Evolutionary conservation across 257 asterid species (phyloP).

Genomic region (Solanum appendiculatum): DNA sequence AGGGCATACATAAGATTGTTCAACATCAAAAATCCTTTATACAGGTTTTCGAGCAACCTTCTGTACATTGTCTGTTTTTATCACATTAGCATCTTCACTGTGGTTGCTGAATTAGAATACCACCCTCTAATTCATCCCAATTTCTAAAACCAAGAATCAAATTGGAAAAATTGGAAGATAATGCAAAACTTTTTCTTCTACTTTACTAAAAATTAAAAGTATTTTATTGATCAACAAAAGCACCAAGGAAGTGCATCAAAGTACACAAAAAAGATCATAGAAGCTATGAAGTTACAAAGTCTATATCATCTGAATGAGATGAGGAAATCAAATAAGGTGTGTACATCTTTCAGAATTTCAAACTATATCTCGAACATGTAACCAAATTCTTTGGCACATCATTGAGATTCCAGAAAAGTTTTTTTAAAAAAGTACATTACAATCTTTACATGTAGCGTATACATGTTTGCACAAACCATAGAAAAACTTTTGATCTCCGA

Average conservation of each 20-base stretch:
- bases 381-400: not conserved
- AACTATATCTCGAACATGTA: not conserved
- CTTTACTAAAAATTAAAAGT: not conserved
- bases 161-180: not conserved
- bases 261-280: not conserved
- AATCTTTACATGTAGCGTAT: not conserved
- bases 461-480: not conserved
- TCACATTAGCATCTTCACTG: not conserved
- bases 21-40: not conserved
- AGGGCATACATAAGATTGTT: not conserved
- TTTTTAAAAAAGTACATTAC: not conserved
- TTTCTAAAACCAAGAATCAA: not conserved
- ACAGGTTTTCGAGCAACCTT: not conserved
- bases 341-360: not conserved
- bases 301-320: not conserved
- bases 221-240: not conserved
- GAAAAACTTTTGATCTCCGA: not conserved
- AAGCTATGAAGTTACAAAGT: not conserved
- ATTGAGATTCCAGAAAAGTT: not conserved
- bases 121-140: not conserved
- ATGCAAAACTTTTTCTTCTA: not conserved
- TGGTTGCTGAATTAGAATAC: not conserved
- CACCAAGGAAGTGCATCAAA: not conserved
- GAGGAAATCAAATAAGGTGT: not conserved
- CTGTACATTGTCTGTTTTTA: not conserved